Percentiles rank a stretch among this genome's conserved stretches.
Conservation (phyloP, 129 eudicot genomes). For the Lactuca saligna region DNA sequence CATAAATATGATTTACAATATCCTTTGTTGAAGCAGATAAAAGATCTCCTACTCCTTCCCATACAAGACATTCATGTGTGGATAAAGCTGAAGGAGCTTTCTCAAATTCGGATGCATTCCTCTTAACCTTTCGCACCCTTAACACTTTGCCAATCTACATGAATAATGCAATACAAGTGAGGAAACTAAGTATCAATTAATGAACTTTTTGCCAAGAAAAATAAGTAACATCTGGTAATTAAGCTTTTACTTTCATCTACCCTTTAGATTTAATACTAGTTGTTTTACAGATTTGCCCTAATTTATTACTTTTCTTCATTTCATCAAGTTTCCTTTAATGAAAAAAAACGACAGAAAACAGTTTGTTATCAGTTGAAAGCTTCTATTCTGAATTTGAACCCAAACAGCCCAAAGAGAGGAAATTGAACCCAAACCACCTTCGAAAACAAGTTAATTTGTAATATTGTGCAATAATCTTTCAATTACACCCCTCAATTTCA, state of each 20-base stretch:
- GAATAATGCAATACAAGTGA: background rate
- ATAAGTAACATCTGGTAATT: background rate
- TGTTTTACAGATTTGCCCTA: background rate
- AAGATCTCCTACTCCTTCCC: conserved; percentile 58
- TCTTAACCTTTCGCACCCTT: conserved; percentile 61
- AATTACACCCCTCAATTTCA: background rate
- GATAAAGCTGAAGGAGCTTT: conserved; percentile 51
- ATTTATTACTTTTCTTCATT: background rate
- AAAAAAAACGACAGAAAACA: background rate
- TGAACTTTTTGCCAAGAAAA: background rate
- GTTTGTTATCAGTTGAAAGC: background rate
- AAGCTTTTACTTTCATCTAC: background rate
- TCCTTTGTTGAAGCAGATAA: conserved; percentile 64
- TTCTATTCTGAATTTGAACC: background rate
- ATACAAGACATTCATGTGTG: conserved; percentile 54
- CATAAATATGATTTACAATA: conserved; percentile 60
- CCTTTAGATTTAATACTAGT: too few species aligned
- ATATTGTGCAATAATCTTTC: background rate
- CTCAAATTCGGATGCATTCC: conserved; percentile 38
- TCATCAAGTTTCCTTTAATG: background rate
- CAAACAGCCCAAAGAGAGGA: background rate
- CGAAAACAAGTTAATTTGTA: background rate
- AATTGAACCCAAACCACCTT: background rate
- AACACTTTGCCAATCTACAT: conserved; percentile 73
- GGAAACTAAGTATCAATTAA: background rate